Percentiles rank a stretch among this genome's conserved stretches.
Conservation (phyloP, 2,329 filamentous ascomycete genomes). For the Didymella lethalis region DNA sequence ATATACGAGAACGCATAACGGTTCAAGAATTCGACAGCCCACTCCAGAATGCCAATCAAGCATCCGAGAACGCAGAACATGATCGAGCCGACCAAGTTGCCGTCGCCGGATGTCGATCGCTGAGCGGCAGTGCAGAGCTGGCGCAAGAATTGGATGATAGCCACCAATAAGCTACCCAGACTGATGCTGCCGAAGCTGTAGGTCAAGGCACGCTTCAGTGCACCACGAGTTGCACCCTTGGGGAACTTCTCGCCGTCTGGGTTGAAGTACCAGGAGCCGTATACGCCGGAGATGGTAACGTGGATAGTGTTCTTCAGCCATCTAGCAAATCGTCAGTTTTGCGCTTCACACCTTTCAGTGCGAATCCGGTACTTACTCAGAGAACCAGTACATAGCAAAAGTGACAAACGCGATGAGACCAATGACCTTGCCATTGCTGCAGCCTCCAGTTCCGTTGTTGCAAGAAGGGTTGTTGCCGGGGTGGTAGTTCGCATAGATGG, state of each 20-base stretch:
- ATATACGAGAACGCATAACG: slow-evolving; percentile 93
- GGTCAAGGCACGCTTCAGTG: slow-evolving; percentile 80
- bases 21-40: slow-evolving; percentile 89
- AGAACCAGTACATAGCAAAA: slow-evolving; percentile 93
- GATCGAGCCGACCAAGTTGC: slow-evolving; percentile 72
- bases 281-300: slow-evolving; percentile 84
- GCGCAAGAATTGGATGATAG: slow-evolving; percentile 83
- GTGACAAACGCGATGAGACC: slow-evolving; percentile 86
- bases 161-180: slow-evolving; percentile 83
- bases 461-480: slow-evolving; percentile 69
- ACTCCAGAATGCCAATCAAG: slow-evolving; percentile 78
- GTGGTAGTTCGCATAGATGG: slow-evolving; percentile 84
- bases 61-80: slow-evolving; percentile 80
- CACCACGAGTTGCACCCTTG: slow-evolving; percentile 80
- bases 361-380: slow-evolving; percentile 61
- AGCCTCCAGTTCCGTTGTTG: slow-evolving; percentile 64
- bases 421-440: slow-evolving; percentile 79
- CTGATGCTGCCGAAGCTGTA: slow-evolving; percentile 93
- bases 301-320: slow-evolving; percentile 95
- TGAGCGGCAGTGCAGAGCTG: slow-evolving; percentile 83
- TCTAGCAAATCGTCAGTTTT: slow-evolving; percentile 45
- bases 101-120: slow-evolving; percentile 68
- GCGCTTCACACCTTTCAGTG: background rate
- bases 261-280: slow-evolving; percentile 85
- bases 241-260: slow-evolving; percentile 63